Evolutionary conservation across 2,329 filamentous ascomycete genomes (phyloP).

Genomic region (Microsporum audouinii): DNA sequence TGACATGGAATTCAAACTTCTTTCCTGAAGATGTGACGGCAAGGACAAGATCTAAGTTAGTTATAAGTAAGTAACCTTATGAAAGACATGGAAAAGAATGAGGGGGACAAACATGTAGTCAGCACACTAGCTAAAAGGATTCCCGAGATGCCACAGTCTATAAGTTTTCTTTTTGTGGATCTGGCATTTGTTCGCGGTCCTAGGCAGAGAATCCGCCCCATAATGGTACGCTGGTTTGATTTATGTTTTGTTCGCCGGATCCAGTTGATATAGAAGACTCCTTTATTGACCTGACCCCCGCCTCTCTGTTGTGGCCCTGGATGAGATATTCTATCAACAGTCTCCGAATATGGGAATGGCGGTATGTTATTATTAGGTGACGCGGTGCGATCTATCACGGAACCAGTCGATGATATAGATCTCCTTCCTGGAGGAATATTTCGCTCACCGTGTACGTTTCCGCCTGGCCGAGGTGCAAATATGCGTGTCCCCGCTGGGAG

Average conservation of each 20-base stretch:
- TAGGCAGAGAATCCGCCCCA: slow-evolving; percentile 13
- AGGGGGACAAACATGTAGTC: slow-evolving; percentile 50
- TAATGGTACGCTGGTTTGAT: too few relatives aligned
- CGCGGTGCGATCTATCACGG: slow-evolving; percentile 17
- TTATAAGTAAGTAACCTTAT: neutral
- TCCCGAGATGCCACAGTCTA: slow-evolving; percentile 55
- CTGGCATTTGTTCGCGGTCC: slow-evolving; percentile 14
- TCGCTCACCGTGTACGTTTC: neutral
- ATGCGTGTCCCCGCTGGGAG: neutral
- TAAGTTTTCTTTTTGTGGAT: slow-evolving; percentile 34
- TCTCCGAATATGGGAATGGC: slow-evolving; percentile 9
- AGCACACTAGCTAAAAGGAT: slow-evolving; percentile 49
- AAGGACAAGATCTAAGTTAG: slow-evolving; percentile 55
- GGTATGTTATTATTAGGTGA: slow-evolving; percentile 8
- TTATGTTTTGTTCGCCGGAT: neutral
- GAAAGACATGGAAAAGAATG: neutral
- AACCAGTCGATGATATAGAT: slow-evolving; percentile 17
- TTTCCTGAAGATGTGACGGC: slow-evolving; percentile 53
- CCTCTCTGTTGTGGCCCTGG: neutral
- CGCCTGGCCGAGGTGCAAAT: neutral
- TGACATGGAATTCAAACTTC: slow-evolving; percentile 62
- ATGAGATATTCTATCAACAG: neutral
- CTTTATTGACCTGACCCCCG: neutral
- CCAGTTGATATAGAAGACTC: neutral
- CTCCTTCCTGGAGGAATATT: slow-evolving; percentile 9